These are phyloP conservation scores for Medicago ruthenica DNA, from an alignment of 306 rosid species.

Conservation along the genomic window DNA sequence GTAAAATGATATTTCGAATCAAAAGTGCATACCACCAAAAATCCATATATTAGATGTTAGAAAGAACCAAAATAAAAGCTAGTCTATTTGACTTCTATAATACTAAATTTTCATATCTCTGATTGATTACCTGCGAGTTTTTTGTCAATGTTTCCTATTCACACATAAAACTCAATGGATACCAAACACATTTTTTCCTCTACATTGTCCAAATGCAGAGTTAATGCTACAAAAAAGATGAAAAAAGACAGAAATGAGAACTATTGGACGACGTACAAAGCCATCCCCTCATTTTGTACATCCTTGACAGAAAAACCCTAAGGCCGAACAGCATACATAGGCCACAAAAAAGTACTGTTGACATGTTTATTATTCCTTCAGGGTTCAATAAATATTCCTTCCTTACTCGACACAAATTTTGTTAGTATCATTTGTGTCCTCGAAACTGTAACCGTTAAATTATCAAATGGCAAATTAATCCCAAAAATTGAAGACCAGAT, in stretches of 20 bases:
- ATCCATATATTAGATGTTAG: neutral
- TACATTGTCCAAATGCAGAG: conserved; percentile 4
- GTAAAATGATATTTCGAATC: neutral
- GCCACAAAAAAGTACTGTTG: neutral
- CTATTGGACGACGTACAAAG: neutral
- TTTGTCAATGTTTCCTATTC: neutral
- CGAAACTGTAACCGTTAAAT: neutral
- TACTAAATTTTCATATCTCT: conserved; percentile 20
- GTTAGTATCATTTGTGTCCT: neutral
- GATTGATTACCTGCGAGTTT: neutral
- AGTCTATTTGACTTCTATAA: conserved; percentile 2
- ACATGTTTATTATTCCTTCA: conserved; percentile 9
- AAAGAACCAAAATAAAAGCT: conserved; percentile 1
- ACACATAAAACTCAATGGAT: neutral
- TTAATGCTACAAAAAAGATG: neutral
- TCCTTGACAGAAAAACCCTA: neutral
- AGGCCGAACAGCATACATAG: conserved; percentile 23
- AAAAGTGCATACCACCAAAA: neutral
- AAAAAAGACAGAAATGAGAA: neutral
- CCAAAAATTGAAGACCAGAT: neutral
- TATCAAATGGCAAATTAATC: neutral
- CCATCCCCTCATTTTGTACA: no score
- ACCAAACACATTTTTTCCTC: neutral
- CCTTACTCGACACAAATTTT: neutral
- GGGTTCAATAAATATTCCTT: neutral